Base-by-base conservation (phyloP, 495 filamentous ascomycete genomes). In the Hypomontagnella submonticulosa region DNA sequence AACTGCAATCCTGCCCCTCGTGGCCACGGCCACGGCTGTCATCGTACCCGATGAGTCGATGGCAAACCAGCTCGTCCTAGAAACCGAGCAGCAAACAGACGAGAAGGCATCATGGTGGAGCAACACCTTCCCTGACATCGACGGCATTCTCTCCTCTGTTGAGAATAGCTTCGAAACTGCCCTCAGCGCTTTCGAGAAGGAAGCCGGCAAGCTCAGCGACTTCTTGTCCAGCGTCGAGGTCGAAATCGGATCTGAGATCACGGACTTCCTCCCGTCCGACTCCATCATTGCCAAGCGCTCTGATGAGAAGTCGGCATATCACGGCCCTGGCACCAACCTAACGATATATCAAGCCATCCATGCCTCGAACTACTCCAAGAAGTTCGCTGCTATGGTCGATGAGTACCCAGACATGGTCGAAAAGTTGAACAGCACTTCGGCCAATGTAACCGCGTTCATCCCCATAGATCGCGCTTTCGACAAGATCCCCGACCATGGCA, bases 321-420 rank as follows among this genome's bases (percentile, higher is more conserved):
- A 66, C 40, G 63, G 65, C 57, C 66, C 69, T 63, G 53, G 27
- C 49, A 75, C 81, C n/a, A 89, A 93, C 71, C 18, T 66, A 34
- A 96, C 91, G 30, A 80, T 96, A 50, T 96, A 91, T 76, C 79
- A 96, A 61, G 75, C 92, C 19, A 91, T 97, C 74, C 75, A 81
- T 10, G 79, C 84, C 46, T 89, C 82, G 78, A 90, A 90, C 61
- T 85, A 92, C 77, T 92, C 90, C 16, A 88, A 84, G 33, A 90
- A 86, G 73, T 86, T 97, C 40, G 87, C 88, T 16, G 81, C 87
- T 62, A 80, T 95, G 32, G 82, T 97, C 74, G 82, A 89, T 53
- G 81, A 90, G 57, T 85, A 89, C 73, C 77, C 83, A 4, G 87
- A 93, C 20, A 78, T 97, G 13, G 86, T 92, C 34, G 67, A 86